Base-by-base conservation (phyloP, 2,329 filamentous ascomycete species). In the Colletotrichum tabaci region DNA sequence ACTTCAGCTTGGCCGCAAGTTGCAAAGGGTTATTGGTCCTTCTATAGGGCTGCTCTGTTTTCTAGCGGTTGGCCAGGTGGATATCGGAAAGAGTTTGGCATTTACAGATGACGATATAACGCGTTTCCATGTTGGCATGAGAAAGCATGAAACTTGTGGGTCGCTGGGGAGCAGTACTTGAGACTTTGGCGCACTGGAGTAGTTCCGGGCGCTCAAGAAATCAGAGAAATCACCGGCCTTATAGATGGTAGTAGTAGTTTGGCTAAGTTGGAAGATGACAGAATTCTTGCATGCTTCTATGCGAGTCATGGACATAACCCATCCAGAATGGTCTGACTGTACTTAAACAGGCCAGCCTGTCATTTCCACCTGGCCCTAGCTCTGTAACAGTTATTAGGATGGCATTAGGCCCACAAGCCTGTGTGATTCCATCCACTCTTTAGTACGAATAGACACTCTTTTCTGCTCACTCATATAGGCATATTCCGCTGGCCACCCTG, bases 1-100 rank as follows among this genome's bases (percentile, higher is more conserved):
- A 50, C 47, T 50, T 16, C 47, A 50, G 47, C n/a, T 50, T 50
- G n/a, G 47, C 47, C 47, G 47, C 47, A 50, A 26, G 47, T 26
- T 50, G 47, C 47, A 50, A 9, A 50, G 23, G 6, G 21, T 50
- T 26, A 50, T 16, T 26, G 47, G 47, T 26, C 47, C 47, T 21
- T 50, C 23, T 26, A 18, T 26, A 50, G 47, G 47, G 23, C 23
- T 50, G 47, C 47, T 50, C 47, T 50, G n/a, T 50, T 50, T 26
- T 26, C n/a, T 50, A 50, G 47, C 47, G 2, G 13, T 50, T 26
- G 47, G 47, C 12, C 47, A 50, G 12, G 47, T n/a, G 21, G 47
- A 50, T n/a, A 26, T 50, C 21, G 47, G 47, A 50, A 50, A 50
- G 47, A 26, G n/a, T 13, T 26, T 50, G 23, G 21, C 47, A 10